Evolutionary conservation across 495 filamentous ascomycete species (phyloP), one percentile per base, ranked within the genome.

Genomic region (Thermothielavioides terrestris): DNA sequence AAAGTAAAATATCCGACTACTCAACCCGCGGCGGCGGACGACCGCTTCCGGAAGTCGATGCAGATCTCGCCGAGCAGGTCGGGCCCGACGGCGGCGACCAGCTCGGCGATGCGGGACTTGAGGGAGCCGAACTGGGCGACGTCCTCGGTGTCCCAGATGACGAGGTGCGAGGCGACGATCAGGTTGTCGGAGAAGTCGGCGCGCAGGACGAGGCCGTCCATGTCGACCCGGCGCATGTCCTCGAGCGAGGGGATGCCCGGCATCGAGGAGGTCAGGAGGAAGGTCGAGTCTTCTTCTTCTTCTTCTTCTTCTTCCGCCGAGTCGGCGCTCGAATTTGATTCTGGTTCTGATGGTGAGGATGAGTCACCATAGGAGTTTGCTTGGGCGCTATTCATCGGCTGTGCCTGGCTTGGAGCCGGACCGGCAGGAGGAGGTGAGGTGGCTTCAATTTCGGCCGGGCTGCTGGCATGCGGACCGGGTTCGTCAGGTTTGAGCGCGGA

Each of bases 11-110:
- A n/a, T n/a, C n/a, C n/a, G n/a, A n/a, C 50, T 30, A 38, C 21
- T 42, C 21, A 22, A 21, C 20, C 32, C 20, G 7, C 56, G 42
- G 30, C 27, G 17, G 6, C 1, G 20, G n/a, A 34, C 9, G 7
- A 45, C 30, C 27, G 7, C 50, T 46, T 52, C 27, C 50, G 32
- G 22, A 70, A 58, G 40, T 71, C 68, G 15, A 78, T 48, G 23
- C 68, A 68, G 35, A 85, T 76, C 43, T 80, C 66, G 27, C 64
- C 66, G 32, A 84, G 76, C 39, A 89, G 56, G 6, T 82, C 80
- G 7, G 79, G 77, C 2, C 91, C 91, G 34, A 95, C 67, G 4
- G 75, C 80, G 6, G 91, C 86, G 8, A 85, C 84, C 30, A 94
- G 65, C 59, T 95, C 88, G 6, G 79, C 86, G 35, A 92, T 67